Conservation (phyloP, 768 basidiomycete genomes). For the Suillus subalutaceus region DNA sequence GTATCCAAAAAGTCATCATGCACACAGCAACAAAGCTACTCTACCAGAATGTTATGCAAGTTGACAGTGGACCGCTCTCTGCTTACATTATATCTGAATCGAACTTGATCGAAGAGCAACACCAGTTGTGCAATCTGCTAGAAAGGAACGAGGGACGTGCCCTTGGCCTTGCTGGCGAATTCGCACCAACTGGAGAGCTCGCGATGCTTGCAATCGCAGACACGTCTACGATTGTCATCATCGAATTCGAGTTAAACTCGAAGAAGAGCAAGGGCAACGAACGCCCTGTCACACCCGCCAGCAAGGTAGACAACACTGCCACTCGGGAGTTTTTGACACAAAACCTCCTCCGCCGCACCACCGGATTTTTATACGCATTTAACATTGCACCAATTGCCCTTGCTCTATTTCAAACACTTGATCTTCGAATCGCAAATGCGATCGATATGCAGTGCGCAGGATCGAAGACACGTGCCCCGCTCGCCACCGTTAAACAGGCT, state of each 20-base stretch:
- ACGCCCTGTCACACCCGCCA: conserved; percentile 19
- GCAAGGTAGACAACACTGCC: not conserved
- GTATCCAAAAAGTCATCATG: conserved; percentile 9
- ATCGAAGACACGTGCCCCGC: conserved; percentile 20
- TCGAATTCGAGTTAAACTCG: conserved; percentile 22
- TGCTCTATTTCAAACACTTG: conserved; percentile 32
- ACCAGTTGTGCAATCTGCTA: conserved; percentile 24
- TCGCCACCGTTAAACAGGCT: conserved; percentile 22
- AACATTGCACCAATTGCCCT: conserved; percentile 33
- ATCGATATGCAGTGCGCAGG: conserved; percentile 32
- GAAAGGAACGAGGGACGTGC: conserved; percentile 37
- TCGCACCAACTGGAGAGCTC: conserved; percentile 23
- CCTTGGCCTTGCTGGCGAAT: conserved; percentile 32
- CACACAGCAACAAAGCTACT: conserved; percentile 20
- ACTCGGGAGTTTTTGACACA: conserved; percentile 32
- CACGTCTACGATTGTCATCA: conserved; percentile 26
- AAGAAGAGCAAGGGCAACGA: conserved; percentile 43
- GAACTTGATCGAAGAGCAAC: conserved; percentile 26
- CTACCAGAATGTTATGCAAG: conserved; percentile 30
- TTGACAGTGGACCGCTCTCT: conserved; percentile 25
- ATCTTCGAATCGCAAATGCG: conserved; percentile 37
- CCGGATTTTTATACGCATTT: conserved; percentile 34
- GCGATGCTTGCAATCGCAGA: conserved; percentile 32
- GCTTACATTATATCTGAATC: conserved; percentile 22
- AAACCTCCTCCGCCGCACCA: conserved; percentile 30